Evolutionary conservation across 176 grass and related monocot genomes (phyloP).

Genomic region (Tuctoria greenei): DNA sequence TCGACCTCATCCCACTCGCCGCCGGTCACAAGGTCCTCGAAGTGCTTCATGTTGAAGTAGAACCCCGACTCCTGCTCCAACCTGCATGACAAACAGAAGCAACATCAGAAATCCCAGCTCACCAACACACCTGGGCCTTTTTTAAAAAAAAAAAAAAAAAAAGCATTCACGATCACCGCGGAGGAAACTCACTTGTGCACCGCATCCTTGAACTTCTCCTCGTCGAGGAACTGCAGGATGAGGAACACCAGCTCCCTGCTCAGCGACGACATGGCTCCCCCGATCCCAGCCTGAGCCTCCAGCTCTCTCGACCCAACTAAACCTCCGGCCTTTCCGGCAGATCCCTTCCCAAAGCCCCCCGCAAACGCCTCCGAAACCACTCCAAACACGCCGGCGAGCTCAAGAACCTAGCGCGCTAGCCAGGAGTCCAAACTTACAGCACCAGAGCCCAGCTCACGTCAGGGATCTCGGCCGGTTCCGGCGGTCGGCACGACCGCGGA

Average conservation of each 20-base stretch:
- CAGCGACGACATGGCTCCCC: constrained; percentile 81
- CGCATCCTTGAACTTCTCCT: constrained; percentile 92
- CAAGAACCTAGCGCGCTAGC: background rate
- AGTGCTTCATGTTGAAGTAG: constrained; percentile 99
- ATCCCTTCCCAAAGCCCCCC: constrained; percentile 52
- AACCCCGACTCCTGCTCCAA: constrained; percentile 98
- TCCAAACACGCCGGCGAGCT: constrained; percentile 8
- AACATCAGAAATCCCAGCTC: constrained; percentile 1
- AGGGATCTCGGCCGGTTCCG: constrained; percentile 59
- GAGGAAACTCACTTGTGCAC: constrained; percentile 61
- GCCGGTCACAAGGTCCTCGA: constrained; percentile 92
- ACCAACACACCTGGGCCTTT: background rate
- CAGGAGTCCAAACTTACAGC: background rate
- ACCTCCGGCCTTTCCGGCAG: constrained; percentile 56
- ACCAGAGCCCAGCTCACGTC: constrained; percentile 23
- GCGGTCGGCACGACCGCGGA: constrained; percentile 46
- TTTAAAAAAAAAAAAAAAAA: background rate
- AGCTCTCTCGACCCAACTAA: constrained; percentile 56
- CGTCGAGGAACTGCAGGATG: constrained; percentile 91
- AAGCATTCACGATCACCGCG: background rate
- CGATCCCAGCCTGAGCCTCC: constrained; percentile 76
- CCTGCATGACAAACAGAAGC: constrained; percentile 40
- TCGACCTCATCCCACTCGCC: constrained; percentile 99
- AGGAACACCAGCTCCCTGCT: constrained; percentile 95
- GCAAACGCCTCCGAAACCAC: background rate